Percentiles rank a stretch among this genome's conserved stretches.
phyloP scores from a whole-genome alignment of 306 rosid species.

The Prunus salicina region DNA sequence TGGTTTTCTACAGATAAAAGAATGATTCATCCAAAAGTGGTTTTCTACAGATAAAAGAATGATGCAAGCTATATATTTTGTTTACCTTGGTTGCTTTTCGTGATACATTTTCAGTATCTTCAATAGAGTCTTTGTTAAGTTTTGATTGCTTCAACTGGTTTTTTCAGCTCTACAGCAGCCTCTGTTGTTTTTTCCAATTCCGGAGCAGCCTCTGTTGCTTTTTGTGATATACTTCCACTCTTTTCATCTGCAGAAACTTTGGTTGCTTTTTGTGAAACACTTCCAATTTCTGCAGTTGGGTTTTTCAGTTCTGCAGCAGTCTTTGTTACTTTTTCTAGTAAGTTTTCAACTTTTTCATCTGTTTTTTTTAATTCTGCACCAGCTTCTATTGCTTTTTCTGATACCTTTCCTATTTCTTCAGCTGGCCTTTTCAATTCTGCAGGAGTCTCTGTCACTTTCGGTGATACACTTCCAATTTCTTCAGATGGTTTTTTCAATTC shows the following conservation, averaged over 20 bases:
- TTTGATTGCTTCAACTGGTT: not conserved
- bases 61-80: not conserved
- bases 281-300: not conserved
- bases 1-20: too few relatives aligned
- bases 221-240: not conserved
- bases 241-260: not conserved
- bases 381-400: not conserved
- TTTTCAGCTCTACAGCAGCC: not conserved
- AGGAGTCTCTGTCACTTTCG: not conserved
- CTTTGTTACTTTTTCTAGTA: not conserved
- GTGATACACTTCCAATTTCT: not conserved
- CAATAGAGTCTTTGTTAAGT: not conserved
- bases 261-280: not conserved
- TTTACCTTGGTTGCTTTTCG: conserved; percentile 11
- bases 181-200: not conserved
- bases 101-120: not conserved
- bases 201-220: not conserved
- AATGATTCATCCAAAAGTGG: not conserved
- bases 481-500: not conserved
- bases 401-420: not conserved
- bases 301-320: not conserved
- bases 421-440: not conserved
- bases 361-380: not conserved
- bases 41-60: too few relatives aligned
- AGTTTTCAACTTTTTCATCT: not conserved